These are phyloP conservation scores for Chrysoporthe austroafricana DNA, from an alignment of 2,329 filamentous ascomycete genomes.

Conservation along the genomic window DNA sequence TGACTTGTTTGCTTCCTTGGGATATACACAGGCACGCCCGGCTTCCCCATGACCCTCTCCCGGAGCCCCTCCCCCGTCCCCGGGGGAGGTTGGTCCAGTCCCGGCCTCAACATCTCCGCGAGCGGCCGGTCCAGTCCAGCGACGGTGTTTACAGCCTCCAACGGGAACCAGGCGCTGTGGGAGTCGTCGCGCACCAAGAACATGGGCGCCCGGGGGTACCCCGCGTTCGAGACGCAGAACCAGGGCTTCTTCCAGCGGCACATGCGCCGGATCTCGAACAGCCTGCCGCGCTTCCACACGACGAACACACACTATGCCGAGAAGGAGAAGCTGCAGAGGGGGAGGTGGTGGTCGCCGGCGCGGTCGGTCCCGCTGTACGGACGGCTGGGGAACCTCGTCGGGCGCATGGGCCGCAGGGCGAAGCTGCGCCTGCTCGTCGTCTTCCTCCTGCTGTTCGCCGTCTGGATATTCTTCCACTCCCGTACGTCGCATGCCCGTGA, in stretches of 20 bases:
- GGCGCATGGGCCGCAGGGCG: slow-evolving; percentile 64
- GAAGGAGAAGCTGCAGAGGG: slow-evolving; percentile 75
- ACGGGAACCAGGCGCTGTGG: slow-evolving; percentile 67
- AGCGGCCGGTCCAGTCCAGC: slow-evolving; percentile 72
- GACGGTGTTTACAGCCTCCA: slow-evolving; percentile 50
- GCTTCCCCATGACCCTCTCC: slow-evolving; percentile 76
- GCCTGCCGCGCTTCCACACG: slow-evolving; percentile 72
- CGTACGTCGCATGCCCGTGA: slow-evolving; percentile 60
- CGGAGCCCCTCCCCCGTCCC: slow-evolving; percentile 84
- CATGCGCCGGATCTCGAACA: slow-evolving; percentile 78
- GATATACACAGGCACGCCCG: slow-evolving; percentile 54
- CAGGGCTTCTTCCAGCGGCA: slow-evolving; percentile 87
- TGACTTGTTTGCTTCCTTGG: slow-evolving; percentile 7
- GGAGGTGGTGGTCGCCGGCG: slow-evolving; percentile 55
- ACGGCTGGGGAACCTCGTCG: slow-evolving; percentile 50
- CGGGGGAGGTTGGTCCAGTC: slow-evolving; percentile 87
- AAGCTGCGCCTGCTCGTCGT: slow-evolving; percentile 66
- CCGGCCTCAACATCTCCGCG: slow-evolving; percentile 70
- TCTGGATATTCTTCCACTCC: slow-evolving; percentile 71
- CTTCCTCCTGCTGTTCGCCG: slow-evolving; percentile 62
- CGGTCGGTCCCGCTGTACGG: slow-evolving; percentile 51
- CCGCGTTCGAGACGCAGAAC: slow-evolving; percentile 79
- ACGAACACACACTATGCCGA: slow-evolving; percentile 63
- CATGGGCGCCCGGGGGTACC: slow-evolving; percentile 69
- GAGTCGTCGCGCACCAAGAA: slow-evolving; percentile 75